phyloP scores from a whole-genome alignment of 2,329 filamentous ascomycete genomes.

The Xylaria sp. region DNA sequence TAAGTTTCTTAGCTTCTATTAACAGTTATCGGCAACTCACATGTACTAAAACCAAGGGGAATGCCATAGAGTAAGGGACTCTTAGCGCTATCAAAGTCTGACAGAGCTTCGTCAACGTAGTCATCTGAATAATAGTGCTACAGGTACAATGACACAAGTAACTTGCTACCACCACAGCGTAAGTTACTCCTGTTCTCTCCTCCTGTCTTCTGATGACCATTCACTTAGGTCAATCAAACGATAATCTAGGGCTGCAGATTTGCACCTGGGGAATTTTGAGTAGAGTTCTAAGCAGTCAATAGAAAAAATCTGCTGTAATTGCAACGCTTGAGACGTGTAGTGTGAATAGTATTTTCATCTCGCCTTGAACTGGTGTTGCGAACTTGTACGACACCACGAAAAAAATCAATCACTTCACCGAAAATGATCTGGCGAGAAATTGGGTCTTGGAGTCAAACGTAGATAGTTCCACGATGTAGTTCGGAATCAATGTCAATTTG shows the following conservation, averaged over 20 bases:
- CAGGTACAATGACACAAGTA: too few relatives aligned
- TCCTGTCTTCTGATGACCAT: too few relatives aligned
- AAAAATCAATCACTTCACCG: neutral
- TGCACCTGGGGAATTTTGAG: neutral
- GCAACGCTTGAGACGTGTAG: neutral
- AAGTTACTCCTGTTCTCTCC: too few relatives aligned
- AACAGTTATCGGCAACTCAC: too few relatives aligned
- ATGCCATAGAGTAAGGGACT: too few relatives aligned
- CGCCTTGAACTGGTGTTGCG: neutral
- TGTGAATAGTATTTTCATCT: neutral
- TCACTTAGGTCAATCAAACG: too few relatives aligned
- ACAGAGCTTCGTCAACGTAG: too few relatives aligned
- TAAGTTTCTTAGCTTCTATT: too few relatives aligned
- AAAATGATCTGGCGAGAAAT: neutral
- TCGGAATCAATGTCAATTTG: conserved; percentile 36
- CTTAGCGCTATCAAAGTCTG: too few relatives aligned
- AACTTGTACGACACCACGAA: neutral
- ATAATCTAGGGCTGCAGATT: neutral
- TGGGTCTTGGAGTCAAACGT: neutral
- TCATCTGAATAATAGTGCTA: too few relatives aligned
- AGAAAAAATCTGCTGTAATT: neutral
- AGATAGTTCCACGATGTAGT: conserved; percentile 9
- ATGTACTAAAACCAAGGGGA: too few relatives aligned
- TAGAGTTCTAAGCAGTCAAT: neutral
- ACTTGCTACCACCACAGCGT: too few relatives aligned